Evolutionary conservation across 768 basidiomycete species (phyloP).

Genomic region (Amanita thiersii): DNA sequence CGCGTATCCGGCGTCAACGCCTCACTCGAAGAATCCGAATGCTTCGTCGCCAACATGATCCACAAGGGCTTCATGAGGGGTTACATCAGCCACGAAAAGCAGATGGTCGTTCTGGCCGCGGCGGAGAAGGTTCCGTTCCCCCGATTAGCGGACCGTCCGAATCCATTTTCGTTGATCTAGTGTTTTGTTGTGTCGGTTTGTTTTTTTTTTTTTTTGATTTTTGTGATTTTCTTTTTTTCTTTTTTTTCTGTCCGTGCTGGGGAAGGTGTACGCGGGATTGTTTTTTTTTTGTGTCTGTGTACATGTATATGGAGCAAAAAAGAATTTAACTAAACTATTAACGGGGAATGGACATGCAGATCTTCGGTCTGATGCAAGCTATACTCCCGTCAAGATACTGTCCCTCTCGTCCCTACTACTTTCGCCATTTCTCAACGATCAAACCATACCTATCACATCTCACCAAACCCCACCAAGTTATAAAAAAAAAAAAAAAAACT

Average conservation of each 20-base stretch:
- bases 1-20: constrained; percentile 63
- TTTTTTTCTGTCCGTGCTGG: too few relatives aligned
- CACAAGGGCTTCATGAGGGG: constrained; percentile 89
- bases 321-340: too few relatives aligned
- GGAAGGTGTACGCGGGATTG: too few relatives aligned
- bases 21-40: constrained; percentile 80
- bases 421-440: too few relatives aligned
- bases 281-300: too few relatives aligned
- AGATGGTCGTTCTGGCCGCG: constrained; percentile 75
- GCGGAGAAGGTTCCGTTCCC: constrained; percentile 79
- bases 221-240: not conserved
- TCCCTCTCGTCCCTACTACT: too few relatives aligned
- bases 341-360: constrained; percentile 51
- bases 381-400: constrained; percentile 21
- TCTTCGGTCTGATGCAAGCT: constrained; percentile 30
- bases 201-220: not conserved
- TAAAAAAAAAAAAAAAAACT: too few relatives aligned
- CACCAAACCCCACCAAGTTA: too few relatives aligned
- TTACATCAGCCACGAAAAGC: constrained; percentile 94
- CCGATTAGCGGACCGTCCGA: constrained; percentile 50
- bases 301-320: too few relatives aligned
- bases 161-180: constrained; percentile 31
- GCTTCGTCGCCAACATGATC: constrained; percentile 91
- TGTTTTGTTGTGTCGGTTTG: too few relatives aligned
- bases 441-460: too few relatives aligned